A percentile compares a stretch with the other conserved stretches of the same genome.
These are phyloP conservation scores for Alternaria gansuensis DNA, from an alignment of 2,329 filamentous ascomycete genomes.

Conservation along the genomic window DNA sequence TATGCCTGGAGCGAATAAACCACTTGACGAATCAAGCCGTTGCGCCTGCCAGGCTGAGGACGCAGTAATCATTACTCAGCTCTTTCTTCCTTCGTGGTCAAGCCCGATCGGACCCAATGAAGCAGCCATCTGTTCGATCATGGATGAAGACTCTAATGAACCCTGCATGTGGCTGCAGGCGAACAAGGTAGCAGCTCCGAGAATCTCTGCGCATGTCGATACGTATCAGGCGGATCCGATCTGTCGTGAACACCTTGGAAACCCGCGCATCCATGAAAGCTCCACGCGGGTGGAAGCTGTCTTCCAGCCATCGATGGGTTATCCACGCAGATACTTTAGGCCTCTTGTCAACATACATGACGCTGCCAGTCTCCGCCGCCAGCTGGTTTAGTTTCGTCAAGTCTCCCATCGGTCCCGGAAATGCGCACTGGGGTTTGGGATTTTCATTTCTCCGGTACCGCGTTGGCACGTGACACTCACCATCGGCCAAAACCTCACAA, in stretches of 20 bases:
- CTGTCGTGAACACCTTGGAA: conserved; percentile 6
- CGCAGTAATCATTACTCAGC: conserved; percentile 28
- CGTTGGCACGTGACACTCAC: conserved; percentile 26
- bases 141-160: conserved; percentile 11
- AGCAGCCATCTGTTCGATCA: conserved; percentile 5
- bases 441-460: conserved; percentile 23
- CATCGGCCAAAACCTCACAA: conserved; percentile 9
- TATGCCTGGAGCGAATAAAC: neutral
- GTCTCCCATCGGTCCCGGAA: conserved; percentile 10
- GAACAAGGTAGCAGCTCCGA: conserved; percentile 20
- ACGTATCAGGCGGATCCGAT: conserved; percentile 14
- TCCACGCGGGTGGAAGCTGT: conserved; percentile 8
- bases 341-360: neutral
- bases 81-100: conserved; percentile 13
- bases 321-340: neutral
- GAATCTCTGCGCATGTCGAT: conserved; percentile 25
- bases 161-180: conserved; percentile 22
- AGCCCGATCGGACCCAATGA: neutral
- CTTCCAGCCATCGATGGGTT: conserved; percentile 2
- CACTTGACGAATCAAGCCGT: conserved; percentile 1
- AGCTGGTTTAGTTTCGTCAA: neutral
- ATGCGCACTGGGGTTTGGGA: conserved; percentile 10
- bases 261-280: conserved; percentile 3
- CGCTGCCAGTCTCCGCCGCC: conserved; percentile 15
- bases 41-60: neutral